Conservation (phyloP, 1,139 yeast genomes). For the Geotrichum histeridarum region DNA sequence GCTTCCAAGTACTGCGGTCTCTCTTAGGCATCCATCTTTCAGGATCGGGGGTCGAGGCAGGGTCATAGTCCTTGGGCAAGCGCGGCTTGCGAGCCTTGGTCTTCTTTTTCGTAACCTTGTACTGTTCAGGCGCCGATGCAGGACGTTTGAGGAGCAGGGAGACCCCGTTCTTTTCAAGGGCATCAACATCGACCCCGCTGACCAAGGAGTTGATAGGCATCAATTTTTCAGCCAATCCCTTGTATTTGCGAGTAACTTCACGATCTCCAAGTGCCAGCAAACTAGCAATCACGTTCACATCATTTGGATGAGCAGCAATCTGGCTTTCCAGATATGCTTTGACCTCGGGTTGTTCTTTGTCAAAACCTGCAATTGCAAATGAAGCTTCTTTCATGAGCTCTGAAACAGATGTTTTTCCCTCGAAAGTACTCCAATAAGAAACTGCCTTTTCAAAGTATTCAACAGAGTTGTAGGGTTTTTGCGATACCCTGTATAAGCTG, state of each 20-base stretch:
- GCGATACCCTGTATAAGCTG: slow-evolving; percentile 44
- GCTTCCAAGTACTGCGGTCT: slow-evolving; percentile 77
- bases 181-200: slow-evolving; percentile 40
- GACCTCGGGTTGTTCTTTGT: slow-evolving; percentile 16
- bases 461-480: slow-evolving; percentile 19
- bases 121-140: slow-evolving; percentile 23
- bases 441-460: slow-evolving; percentile 17
- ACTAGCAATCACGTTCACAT: slow-evolving; percentile 23
- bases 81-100: slow-evolving; percentile 36
- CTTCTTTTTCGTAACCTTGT: slow-evolving; percentile 31
- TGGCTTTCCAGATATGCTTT: slow-evolving; percentile 18
- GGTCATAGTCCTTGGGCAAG: slow-evolving; percentile 43
- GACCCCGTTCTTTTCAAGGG: slow-evolving; percentile 40
- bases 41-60: slow-evolving; percentile 44
- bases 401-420: slow-evolving; percentile 20
- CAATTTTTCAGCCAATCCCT: slow-evolving; percentile 21
- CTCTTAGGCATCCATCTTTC: slow-evolving; percentile 92
- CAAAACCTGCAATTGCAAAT: slow-evolving; percentile 21
- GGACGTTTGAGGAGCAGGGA: slow-evolving; percentile 35
- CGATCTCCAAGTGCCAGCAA: slow-evolving; percentile 25
- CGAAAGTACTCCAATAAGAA: slow-evolving; percentile 14
- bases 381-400: slow-evolving; percentile 27
- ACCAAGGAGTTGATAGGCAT: slow-evolving; percentile 36
- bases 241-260: slow-evolving; percentile 20
- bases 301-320: slow-evolving; percentile 11